Evolutionary conservation across 305 asterid genomes (phyloP), one percentile per base, ranked within the genome.

Genomic region (Vinca major): DNA sequence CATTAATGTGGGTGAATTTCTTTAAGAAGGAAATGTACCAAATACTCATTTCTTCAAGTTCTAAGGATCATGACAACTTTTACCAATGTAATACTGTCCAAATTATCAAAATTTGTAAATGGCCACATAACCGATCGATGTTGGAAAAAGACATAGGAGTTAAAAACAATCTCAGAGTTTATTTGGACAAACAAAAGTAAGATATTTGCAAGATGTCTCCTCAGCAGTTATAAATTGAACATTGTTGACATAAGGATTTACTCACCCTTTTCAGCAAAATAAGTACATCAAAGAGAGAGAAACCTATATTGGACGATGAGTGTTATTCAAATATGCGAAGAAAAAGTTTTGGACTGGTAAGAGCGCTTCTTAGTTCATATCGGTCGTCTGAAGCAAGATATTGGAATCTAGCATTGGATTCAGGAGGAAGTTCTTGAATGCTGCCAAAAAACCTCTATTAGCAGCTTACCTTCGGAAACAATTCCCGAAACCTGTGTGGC

Each of bases 401-500:
- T 39, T 49, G 12, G 13, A 47, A 39, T 4, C 4, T 12, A 45
- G 52, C n/a, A 36, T 50, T 36, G 16, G 20, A 66, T 39, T 51
- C 1, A 17, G 16, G 33, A 26, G 33, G 33, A 26, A 26, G 33
- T 26, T 26, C 33, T 26, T 61, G 44, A 70, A n/a, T 40, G 53
- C 54, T 40, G 10, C 56, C 21, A 45, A 50, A 50, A 37, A 49
- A 65, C 54, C 68, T 45, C 56, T 58, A 64, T 55, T 50, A 69
- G 65, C 61, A 74, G 71, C 79, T 68, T 83, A 91, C 97, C 86
- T 71, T 72, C 74, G 83, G 73, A 90, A 81, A 75, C 80, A 81
- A 70, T 83, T 70, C 80, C 82, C 82, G 12, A 90, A 71, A 44
- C 96, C 95, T 72, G 71, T 66, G 68, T 92, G 98, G 78, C 82